Evolutionary conservation across 805 yeast genomes (phyloP), one percentile per base, ranked within the genome.

Genomic region (Saccharomycopsis amapae): DNA sequence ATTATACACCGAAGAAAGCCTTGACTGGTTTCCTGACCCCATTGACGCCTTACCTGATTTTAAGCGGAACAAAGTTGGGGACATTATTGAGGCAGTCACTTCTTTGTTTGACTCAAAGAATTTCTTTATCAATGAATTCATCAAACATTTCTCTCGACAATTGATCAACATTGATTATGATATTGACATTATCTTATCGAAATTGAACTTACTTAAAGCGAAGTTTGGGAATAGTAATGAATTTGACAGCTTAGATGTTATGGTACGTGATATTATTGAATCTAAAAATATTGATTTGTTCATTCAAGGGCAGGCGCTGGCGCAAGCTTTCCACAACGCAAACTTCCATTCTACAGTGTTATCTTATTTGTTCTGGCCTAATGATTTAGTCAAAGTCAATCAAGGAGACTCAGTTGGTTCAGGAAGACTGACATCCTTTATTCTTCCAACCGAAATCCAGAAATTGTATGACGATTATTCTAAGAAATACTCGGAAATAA

Each of bases 1-100:
- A 22, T 10, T 17, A 17, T 42, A 37, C 28, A 49, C 37, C 3
- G 46, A 47, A 12, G 46, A 50, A 5, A 40, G 26, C 17, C 56
- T 78, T 2, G 66, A 73, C 39, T 86, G 96, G 96, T 60, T 61
- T 6, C 96, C 96, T 0, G 95, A 85, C 54, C 96, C 96, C 0
- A 72, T 85, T 13, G 96, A 87, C 63, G 94, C 96, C 0, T 72
- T 88, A n/a, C 65, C 89, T 0, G 95, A 86, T 60, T 87, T 84
- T 64, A 72, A 75, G 38, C 75, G 76, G 49, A 72, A 71, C 9
- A 69, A 72, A 38, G 77, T 73, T 19, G 73, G 76, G 35, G 95
- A 85, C 56, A 73, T 80, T 4, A 78, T 87, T 19, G 87, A 79
- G 52, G 75, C 86, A 0, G 65, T 87, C 26, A 69, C 84, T 2